Percentiles rank a stretch among this genome's conserved stretches.
Evolutionary conservation across 805 yeast genomes (phyloP).

Genomic region (Metschnikowia henanensis): DNA sequence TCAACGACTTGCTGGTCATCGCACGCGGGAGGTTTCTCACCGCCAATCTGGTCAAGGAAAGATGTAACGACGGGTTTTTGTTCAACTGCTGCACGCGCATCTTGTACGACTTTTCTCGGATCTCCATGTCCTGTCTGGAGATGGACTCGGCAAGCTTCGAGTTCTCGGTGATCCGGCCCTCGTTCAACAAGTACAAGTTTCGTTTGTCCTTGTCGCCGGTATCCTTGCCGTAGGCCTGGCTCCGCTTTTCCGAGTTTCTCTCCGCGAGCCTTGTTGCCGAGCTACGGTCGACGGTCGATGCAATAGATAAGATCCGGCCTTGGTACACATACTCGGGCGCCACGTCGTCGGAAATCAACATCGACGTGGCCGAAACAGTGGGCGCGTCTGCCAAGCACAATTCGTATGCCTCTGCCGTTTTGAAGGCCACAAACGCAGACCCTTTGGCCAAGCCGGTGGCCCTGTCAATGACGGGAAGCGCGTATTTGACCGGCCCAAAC

Average conservation of each 20-base stretch:
- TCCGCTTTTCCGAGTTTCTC: conserved; percentile 69
- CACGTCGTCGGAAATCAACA: conserved; percentile 90
- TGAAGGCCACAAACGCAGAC: conserved; percentile 92
- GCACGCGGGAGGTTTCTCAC: conserved; percentile 92
- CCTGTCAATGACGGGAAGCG: conserved; percentile 88
- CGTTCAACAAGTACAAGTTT: conserved; percentile 82
- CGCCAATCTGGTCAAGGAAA: conserved; percentile 94
- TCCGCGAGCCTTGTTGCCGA: conserved; percentile 76
- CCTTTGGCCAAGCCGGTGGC: conserved; percentile 88
- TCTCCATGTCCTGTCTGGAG: conserved; percentile 71
- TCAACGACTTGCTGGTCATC: conserved; percentile 83
- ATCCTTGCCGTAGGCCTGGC: conserved; percentile 75
- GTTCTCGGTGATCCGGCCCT: conserved; percentile 83
- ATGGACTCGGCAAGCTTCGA: conserved; percentile 75
- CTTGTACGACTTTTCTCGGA: conserved; percentile 84
- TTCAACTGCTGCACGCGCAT: conserved; percentile 87
- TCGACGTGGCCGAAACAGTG: conserved; percentile 54
- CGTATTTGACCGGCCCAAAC: conserved; percentile 89
- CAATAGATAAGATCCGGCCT: conserved; percentile 83
- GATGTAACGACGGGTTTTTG: conserved; percentile 87
- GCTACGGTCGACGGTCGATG: conserved; percentile 84
- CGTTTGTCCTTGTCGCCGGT: conserved; percentile 81
- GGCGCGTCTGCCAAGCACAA: conserved; percentile 82
- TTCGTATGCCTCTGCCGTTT: conserved; percentile 56
- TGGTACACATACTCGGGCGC: conserved; percentile 86